Base-by-base conservation (phyloP, 2,329 filamentous ascomycete species). In the Colletotrichum sp. region DNA sequence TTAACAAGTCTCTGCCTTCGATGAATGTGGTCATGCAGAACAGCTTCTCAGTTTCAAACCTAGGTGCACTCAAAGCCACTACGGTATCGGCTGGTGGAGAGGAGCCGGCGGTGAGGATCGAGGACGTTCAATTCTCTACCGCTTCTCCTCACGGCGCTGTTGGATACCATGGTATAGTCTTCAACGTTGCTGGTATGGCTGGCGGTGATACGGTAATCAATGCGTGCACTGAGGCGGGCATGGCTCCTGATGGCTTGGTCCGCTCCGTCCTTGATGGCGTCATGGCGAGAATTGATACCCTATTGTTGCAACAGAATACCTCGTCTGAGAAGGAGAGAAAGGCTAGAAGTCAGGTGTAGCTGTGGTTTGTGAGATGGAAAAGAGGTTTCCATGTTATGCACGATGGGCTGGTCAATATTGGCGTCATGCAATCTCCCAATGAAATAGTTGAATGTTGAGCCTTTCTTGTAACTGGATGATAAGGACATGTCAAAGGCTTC, bases 41-140 rank as follows among this genome's bases (percentile, higher is more conserved):
- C 49, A 77, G 64, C 30, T 72, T 76, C 30, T 72, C 67, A 6
- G 49, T 79, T 19, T 79, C 78, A 5, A 79, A 78, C 22, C 34
- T 75, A n/a, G 78, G 77, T 6, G 78, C 44, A 5, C 61, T 79
- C 22, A 75, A 39, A 3, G 9, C 63, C 12, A 59, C 12, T 11
- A 22, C 36, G 12, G 39, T 22, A 6, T 22, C 44, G 6, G 22
- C 29, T 27, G 65, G 30, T 6, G 22, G 32, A 19, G 52, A 61
- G 19, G 57, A 61, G 62, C 36, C 55, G 16, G 30, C 69, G 6
- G 71, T 74, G 25, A 75, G 49, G 55, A 74, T 79, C 27, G 75
- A 71, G 16, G 77, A 79, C 22, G 55, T 78, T 4, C 72, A 75
- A 30, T 78, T 78, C n/a, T 79, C 77, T 5, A 73, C 66, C 8